These are phyloP conservation scores for Kodamaea leandrae DNA, from an alignment of 805 yeast species.

Conservation along the genomic window DNA sequence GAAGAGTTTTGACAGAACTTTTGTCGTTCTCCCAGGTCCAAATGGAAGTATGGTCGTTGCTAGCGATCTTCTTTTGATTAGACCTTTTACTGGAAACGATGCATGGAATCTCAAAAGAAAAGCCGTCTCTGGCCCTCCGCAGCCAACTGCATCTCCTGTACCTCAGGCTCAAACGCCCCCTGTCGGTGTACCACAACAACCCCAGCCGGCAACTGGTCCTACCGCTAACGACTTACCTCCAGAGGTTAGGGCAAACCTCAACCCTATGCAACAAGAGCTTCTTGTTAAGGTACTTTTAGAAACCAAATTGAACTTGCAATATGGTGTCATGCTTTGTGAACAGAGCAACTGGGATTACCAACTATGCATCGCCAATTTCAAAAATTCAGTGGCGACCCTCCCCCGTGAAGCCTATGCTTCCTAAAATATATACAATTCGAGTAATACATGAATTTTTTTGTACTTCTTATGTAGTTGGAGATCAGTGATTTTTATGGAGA, in stretches of 20 bases:
- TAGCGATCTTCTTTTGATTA: conserved; percentile 72
- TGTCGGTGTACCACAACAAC: conserved; percentile 11
- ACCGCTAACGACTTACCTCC: conserved; percentile 49
- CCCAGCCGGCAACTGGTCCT: conserved; percentile 14
- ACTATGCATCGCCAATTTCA: conserved; percentile 66
- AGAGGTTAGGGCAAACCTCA: conserved; percentile 51
- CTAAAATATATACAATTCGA: not conserved
- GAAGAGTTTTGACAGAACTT: conserved; percentile 83
- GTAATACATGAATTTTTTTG: not conserved
- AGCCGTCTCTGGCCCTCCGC: not conserved
- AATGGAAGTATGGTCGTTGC: conserved; percentile 77
- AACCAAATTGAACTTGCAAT: conserved; percentile 76
- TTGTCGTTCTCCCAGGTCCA: conserved; percentile 71
- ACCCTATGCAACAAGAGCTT: conserved; percentile 58
- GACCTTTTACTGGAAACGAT: conserved; percentile 53
- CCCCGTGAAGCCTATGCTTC: conserved; percentile 40
- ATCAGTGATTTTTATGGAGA: not conserved
- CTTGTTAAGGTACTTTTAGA: conserved; percentile 63
- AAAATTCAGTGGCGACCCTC: conserved; percentile 54
- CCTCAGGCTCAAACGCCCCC: conserved; percentile 14
- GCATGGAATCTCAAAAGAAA: conserved; percentile 49
- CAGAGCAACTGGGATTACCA: conserved; percentile 84
- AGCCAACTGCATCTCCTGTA: conserved; percentile 16
- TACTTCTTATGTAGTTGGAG: not conserved
- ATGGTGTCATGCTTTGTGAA: conserved; percentile 77